Base-by-base conservation (phyloP, 345 rosid species). In the rapeseed (Brassica napus) region DNA sequence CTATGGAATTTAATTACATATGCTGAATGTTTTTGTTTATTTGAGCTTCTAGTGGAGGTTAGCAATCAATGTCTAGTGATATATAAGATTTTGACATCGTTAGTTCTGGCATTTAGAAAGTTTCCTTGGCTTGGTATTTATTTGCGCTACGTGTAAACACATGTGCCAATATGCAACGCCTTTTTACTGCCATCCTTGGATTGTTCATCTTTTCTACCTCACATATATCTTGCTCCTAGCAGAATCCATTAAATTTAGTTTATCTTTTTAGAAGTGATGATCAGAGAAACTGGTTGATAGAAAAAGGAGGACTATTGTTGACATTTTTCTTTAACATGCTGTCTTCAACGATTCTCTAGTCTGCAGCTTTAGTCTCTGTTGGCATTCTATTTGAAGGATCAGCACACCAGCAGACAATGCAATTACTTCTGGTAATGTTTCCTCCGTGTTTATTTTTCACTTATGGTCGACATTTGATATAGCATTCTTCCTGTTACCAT, bases 351-450 rank as follows among this genome's bases (percentile, higher is more conserved):
- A 52, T 82, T 24, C 21, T 76, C 42, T 28, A 67, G 18, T 67
- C 37, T 75, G 59, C 97, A 73, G 99, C 97, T 2, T 55, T 66
- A 63, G n/a, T 54, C 34, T 74, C 98, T 21, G 83, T 91, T 69
- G 99, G 99, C 77, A 89, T 93, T 81, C 91, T 95, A 75, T 93
- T 81, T 72, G 99, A 95, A 88, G 99, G 98, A 83, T 91, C 99
- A 49, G 93, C 94, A 69, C 98, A 95, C 84, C 94, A 85, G 5
- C 91, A 82, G 81, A 91, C 93, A 61, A 93, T 93, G 97, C 92
- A 95, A 71, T 86, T 85, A 63, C 90, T 95, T 75, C 78, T 90
- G 98, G 98, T 93, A 88, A 62, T 72, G 23, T 75, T 37, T 63
- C 52, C 30, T 75, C 23, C 52, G 1, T 69, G 16, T 69, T 2